Evolutionary conservation across 164 flowering plant genomes (phyloP).

Genomic region (Sextonia rubra): DNA sequence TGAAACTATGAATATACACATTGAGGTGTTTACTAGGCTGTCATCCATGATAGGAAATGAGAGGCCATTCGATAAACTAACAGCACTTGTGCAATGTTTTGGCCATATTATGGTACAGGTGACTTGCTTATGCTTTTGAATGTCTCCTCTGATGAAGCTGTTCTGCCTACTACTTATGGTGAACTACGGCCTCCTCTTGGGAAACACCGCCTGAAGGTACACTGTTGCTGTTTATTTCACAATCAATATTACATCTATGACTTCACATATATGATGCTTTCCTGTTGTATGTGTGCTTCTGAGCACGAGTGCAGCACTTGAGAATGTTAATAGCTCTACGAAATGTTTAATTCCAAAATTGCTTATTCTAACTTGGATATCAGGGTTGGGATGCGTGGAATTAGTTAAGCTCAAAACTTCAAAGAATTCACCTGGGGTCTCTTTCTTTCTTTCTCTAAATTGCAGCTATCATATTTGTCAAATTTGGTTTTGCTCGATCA

Average conservation of each 20-base stretch:
- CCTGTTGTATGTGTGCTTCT: no score
- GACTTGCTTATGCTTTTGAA: constrained; percentile 73
- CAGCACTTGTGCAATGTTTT: neutral
- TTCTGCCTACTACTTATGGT: constrained; percentile 83
- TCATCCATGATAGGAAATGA: neutral
- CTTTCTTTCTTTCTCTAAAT: no score
- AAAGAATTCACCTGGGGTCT: no score
- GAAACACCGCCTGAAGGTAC: constrained; percentile 85
- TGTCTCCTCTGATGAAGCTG: constrained; percentile 63
- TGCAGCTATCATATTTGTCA: no score
- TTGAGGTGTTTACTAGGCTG: neutral
- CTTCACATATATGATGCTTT: no score
- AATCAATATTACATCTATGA: neutral
- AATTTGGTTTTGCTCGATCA: no score
- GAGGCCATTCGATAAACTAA: neutral
- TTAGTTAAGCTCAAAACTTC: no score
- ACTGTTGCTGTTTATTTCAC: constrained; percentile 5
- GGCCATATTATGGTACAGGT: constrained; percentile 37
- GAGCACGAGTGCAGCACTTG: no score
- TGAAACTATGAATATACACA: neutral
- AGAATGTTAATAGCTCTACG: no score
- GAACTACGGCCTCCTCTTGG: constrained; percentile 92
- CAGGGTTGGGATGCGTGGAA: no score
- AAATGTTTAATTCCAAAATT: no score
- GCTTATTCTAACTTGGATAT: no score